Evolutionary conservation across 768 basidiomycete genomes (phyloP).

Genomic region (Lentinula detonsa): DNA sequence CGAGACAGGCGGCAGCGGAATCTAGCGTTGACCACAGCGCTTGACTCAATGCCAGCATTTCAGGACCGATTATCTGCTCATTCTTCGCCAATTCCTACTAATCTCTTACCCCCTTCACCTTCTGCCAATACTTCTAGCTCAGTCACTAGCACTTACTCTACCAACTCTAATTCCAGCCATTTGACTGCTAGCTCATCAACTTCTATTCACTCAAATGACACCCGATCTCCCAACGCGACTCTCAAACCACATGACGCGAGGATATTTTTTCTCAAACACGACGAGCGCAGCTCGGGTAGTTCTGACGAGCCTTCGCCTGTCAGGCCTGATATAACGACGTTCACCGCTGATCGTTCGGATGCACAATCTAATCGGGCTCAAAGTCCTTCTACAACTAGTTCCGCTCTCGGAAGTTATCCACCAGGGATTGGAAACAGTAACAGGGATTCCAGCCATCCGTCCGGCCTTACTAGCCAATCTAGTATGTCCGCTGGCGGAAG

Average conservation of each 20-base stretch:
- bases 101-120: not conserved
- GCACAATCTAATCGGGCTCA: not conserved
- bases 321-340: not conserved
- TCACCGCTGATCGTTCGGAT: not conserved
- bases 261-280: slow-evolving; percentile 2
- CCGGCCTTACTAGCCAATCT: not conserved
- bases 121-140: not conserved
- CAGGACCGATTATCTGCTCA: not conserved
- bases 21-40: not conserved
- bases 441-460: not conserved
- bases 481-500: slow-evolving; percentile 23
- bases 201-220: slow-evolving; percentile 2
- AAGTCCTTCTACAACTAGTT: not conserved
- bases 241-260: slow-evolving; percentile 5
- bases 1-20: slow-evolving; percentile 3
- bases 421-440: not conserved
- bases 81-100: not conserved
- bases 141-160: not conserved
- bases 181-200: not conserved
- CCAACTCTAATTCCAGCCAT: slow-evolving; percentile 1
- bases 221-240: not conserved
- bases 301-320: not conserved
- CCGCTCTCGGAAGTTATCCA: not conserved
- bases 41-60: not conserved
- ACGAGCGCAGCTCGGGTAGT: slow-evolving; percentile 1